Evolutionary conservation across 306 rosid genomes (phyloP).

Genomic region (Medicago arabica): DNA sequence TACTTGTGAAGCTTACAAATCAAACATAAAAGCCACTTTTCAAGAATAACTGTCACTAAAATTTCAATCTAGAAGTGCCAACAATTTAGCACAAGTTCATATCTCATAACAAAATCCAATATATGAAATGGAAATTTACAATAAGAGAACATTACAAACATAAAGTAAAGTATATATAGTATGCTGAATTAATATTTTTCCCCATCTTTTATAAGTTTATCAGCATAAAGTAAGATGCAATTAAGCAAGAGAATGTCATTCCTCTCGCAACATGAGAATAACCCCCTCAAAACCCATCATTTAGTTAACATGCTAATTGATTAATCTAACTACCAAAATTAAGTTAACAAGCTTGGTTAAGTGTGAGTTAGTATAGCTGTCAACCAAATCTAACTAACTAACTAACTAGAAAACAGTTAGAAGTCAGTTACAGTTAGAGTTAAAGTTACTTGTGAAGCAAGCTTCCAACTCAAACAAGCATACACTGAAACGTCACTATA

Average conservation of each 20-base stretch:
- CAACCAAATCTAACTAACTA: background rate
- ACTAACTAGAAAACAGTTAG: background rate
- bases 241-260: too few relatives aligned
- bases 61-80: too few relatives aligned
- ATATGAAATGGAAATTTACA: too few relatives aligned
- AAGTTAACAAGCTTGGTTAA: background rate
- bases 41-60: too few relatives aligned
- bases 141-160: too few relatives aligned
- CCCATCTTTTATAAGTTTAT: too few relatives aligned
- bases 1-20: too few relatives aligned
- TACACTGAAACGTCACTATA: background rate
- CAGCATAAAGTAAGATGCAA: background rate
- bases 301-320: background rate
- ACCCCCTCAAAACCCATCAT: background rate
- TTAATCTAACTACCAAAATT: background rate
- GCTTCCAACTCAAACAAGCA: background rate
- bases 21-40: too few relatives aligned
- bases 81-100: too few relatives aligned
- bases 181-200: too few relatives aligned
- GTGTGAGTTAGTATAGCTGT: background rate
- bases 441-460: background rate
- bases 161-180: too few relatives aligned
- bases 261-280: background rate
- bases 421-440: background rate
- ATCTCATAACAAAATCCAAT: too few relatives aligned